phyloP scores from a whole-genome alignment of 2,329 filamentous ascomycete genomes.

The Colletotrichum tabaci region DNA sequence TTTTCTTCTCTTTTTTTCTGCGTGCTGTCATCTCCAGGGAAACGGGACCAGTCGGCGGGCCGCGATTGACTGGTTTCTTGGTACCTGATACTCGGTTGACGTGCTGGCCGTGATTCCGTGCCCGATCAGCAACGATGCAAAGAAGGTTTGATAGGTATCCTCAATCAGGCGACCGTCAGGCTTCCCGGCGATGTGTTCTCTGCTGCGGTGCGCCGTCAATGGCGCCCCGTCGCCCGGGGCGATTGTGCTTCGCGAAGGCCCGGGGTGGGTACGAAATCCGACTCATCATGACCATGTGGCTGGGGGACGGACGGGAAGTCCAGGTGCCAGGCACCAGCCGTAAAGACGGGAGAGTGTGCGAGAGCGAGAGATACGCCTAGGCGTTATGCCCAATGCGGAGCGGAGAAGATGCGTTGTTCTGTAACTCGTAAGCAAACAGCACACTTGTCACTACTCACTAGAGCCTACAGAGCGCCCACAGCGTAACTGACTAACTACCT shows the following conservation, averaged over 20 bases:
- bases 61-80: not conserved
- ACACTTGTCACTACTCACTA: no score
- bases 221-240: conserved; percentile 30
- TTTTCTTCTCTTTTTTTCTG: no score
- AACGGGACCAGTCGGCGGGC: conserved; percentile 22
- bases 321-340: conserved; percentile 26
- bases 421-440: not conserved
- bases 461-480: no score
- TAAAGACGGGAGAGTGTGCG: conserved; percentile 9
- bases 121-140: not conserved
- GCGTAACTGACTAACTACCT: no score
- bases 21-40: conserved; percentile 23
- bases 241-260: conserved; percentile 20
- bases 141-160: conserved; percentile 11
- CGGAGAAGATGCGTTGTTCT: not conserved
- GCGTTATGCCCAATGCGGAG: conserved; percentile 36
- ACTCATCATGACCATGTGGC: conserved; percentile 36
- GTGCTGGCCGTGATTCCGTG: not conserved
- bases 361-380: conserved; percentile 29
- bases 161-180: conserved; percentile 11
- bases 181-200: conserved; percentile 19
- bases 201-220: conserved; percentile 11
- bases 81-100: not conserved
- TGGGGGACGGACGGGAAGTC: conserved; percentile 3
- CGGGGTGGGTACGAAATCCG: conserved; percentile 25